These are phyloP conservation scores for Aspergillus sp. DNA, from an alignment of 2,329 filamentous ascomycete species.

Conservation along the genomic window DNA sequence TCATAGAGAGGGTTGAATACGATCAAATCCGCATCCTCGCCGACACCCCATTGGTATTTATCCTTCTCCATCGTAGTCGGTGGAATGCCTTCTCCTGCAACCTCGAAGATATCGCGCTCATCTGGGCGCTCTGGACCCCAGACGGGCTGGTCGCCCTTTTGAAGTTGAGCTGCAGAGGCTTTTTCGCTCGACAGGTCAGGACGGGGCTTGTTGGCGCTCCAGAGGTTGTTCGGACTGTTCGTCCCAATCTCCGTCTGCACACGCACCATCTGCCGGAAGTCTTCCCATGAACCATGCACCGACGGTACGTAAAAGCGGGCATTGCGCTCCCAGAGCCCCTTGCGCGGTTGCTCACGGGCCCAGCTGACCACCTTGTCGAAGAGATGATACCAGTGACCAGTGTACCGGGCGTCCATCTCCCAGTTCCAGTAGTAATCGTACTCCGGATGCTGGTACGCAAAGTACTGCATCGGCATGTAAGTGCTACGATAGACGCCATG, in stretches of 20 bases:
- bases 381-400: conserved; percentile 78
- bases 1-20: conserved; percentile 91
- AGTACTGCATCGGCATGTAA: conserved; percentile 93
- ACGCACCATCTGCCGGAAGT: conserved; percentile 73
- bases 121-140: conserved; percentile 80
- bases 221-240: conserved; percentile 64
- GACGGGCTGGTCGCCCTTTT: conserved; percentile 60
- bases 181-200: conserved; percentile 21
- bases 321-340: conserved; percentile 78
- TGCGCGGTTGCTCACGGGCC: conserved; percentile 70
- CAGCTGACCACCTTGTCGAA: conserved; percentile 68
- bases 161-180: conserved; percentile 22
- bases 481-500: conserved; percentile 91
- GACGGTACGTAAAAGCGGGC: conserved; percentile 73
- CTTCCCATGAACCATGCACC: conserved; percentile 74
- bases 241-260: conserved; percentile 71
- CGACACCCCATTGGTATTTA: conserved; percentile 80
- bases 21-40: conserved; percentile 87
- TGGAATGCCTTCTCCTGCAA: conserved; percentile 69
- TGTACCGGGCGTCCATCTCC: conserved; percentile 79
- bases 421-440: conserved; percentile 85
- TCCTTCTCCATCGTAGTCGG: conserved; percentile 74
- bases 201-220: conserved; percentile 49
- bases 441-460: conserved; percentile 75
- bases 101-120: conserved; percentile 68